Conservation (phyloP, 108 stramenopile genomes). For the Cyclotella sp. region DNA sequence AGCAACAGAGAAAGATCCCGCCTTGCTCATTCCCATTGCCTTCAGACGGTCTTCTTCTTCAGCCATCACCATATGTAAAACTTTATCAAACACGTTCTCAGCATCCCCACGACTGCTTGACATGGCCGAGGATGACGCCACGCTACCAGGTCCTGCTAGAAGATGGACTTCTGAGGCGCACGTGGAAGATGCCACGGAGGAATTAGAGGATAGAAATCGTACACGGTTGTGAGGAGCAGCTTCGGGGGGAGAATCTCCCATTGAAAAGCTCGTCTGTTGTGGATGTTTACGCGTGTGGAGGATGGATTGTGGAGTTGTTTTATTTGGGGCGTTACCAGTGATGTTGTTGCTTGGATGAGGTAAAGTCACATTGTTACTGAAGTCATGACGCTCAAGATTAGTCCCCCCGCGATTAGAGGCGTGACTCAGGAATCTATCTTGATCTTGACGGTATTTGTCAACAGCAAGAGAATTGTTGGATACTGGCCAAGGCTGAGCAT, state of each 20-base stretch:
- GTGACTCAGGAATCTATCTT: background rate
- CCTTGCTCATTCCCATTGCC: conserved; percentile 37
- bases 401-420: background rate
- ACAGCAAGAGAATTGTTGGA: background rate
- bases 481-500: background rate
- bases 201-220: conserved; percentile 22
- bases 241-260: background rate
- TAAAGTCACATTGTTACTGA: background rate
- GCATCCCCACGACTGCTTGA: conserved; percentile 13
- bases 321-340: background rate
- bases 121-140: conserved; percentile 40
- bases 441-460: background rate
- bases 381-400: background rate
- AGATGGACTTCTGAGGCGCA: conserved; percentile 39
- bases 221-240: conserved; percentile 26
- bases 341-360: background rate
- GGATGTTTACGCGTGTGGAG: conserved; percentile 21
- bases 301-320: conserved; percentile 18
- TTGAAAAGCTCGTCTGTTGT: background rate
- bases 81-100: conserved; percentile 41
- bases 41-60: conserved; percentile 31
- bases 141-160: conserved; percentile 39
- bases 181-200: conserved; percentile 21
- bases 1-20: background rate
- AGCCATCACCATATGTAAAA: conserved; percentile 35